These are phyloP conservation scores for Dactylellina haptotyla DNA, from an alignment of 2,329 filamentous ascomycete genomes.

Conservation along the genomic window DNA sequence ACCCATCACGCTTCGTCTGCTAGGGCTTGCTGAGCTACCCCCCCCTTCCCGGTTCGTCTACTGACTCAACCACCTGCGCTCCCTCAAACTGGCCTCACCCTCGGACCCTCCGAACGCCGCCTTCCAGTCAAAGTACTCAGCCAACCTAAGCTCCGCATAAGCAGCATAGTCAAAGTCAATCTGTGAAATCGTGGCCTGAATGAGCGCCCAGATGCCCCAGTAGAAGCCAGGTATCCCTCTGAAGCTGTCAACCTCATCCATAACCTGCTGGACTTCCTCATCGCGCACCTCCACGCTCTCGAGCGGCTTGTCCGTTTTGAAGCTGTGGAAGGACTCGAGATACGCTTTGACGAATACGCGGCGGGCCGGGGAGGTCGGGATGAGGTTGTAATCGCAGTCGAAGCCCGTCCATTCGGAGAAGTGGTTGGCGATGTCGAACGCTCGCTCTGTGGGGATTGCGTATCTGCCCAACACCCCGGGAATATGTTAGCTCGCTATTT, in stretches of 20 bases:
- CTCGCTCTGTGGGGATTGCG: slow-evolving; percentile 89
- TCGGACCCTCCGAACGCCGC: slow-evolving; percentile 14
- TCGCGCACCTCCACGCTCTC: slow-evolving; percentile 63
- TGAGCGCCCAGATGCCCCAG: slow-evolving; percentile 94
- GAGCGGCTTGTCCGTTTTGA: slow-evolving; percentile 60
- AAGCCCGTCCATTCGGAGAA: slow-evolving; percentile 99
- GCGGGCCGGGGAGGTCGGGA: slow-evolving; percentile 81
- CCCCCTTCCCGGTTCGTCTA: slow-evolving; percentile 1
- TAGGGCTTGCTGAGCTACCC: neutral
- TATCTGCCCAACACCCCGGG: slow-evolving; percentile 69
- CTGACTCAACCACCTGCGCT: slow-evolving; percentile 50
- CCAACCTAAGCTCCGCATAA: slow-evolving; percentile 85
- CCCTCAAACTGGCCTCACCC: slow-evolving; percentile 34
- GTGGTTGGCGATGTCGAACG: slow-evolving; percentile 97
- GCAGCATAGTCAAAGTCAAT: slow-evolving; percentile 97
- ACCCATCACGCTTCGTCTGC: too few relatives aligned
- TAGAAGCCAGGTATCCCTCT: slow-evolving; percentile 88
- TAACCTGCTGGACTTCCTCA: slow-evolving; percentile 75
- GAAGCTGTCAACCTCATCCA: slow-evolving; percentile 84
- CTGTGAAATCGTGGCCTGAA: slow-evolving; percentile 90
- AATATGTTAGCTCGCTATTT: slow-evolving; percentile 11
- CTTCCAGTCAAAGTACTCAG: slow-evolving; percentile 94
- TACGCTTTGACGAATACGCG: slow-evolving; percentile 86
- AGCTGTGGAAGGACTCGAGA: slow-evolving; percentile 75
- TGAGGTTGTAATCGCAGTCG: slow-evolving; percentile 85